These are phyloP conservation scores for Annulohypoxylon truncatum DNA, from an alignment of 2,329 filamentous ascomycete genomes.

Conservation along the genomic window DNA sequence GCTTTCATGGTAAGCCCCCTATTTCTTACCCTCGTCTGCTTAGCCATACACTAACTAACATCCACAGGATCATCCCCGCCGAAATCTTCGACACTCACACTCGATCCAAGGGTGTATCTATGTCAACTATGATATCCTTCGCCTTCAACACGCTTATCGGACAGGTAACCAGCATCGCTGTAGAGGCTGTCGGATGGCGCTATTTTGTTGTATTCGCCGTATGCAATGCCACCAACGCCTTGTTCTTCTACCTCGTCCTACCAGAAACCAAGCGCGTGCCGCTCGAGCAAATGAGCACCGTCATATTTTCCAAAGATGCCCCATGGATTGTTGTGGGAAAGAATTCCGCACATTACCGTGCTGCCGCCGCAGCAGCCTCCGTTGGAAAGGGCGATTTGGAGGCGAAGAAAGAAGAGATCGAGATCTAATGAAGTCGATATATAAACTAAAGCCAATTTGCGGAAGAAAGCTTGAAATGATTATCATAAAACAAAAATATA, in stretches of 20 bases:
- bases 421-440: neutral
- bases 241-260: slow-evolving; percentile 70
- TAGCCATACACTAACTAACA: slow-evolving; percentile 51
- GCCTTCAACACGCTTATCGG: slow-evolving; percentile 74
- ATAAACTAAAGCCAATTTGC: neutral
- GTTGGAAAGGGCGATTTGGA: slow-evolving; percentile 15
- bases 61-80: slow-evolving; percentile 66
- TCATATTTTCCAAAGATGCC: slow-evolving; percentile 67
- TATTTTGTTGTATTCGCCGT: slow-evolving; percentile 72
- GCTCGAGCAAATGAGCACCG: slow-evolving; percentile 73
- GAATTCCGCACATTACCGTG: slow-evolving; percentile 58
- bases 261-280: slow-evolving; percentile 73
- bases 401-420: slow-evolving; percentile 8
- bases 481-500: neutral
- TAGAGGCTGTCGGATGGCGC: slow-evolving; percentile 64
- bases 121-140: slow-evolving; percentile 78
- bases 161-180: slow-evolving; percentile 56
- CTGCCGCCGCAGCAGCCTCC: slow-evolving; percentile 45
- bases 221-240: slow-evolving; percentile 66
- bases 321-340: slow-evolving; percentile 71
- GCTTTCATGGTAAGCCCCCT: slow-evolving; percentile 56
- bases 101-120: slow-evolving; percentile 77
- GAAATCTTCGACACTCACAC: slow-evolving; percentile 84
- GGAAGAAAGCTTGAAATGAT: neutral
- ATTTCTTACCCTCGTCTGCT: neutral